A percentile compares a stretch with the other conserved stretches of the same genome.
These are phyloP conservation scores for Mediolabrus comicus DNA, from an alignment of 108 stramenopile genomes.

Conservation along the genomic window DNA sequence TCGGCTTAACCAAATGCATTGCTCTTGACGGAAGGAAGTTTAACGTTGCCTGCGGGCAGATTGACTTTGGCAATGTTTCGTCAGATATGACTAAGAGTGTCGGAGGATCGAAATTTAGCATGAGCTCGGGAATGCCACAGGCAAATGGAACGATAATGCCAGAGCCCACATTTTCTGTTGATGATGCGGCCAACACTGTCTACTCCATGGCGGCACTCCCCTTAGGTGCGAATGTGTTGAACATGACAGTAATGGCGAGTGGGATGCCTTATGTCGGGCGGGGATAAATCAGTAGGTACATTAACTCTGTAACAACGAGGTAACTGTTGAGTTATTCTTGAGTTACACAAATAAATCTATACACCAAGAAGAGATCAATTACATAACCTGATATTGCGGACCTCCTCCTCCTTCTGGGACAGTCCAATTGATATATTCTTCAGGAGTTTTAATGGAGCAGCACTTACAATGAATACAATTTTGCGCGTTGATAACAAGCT, in stretches of 20 bases:
- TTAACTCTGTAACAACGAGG: not conserved
- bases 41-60: constrained; percentile 62
- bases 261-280: constrained; percentile 76
- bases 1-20: constrained; percentile 66
- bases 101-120: constrained; percentile 13
- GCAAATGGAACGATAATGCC: constrained; percentile 56
- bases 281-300: constrained; percentile 44
- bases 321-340: not conserved
- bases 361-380: not conserved
- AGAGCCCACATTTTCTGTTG: constrained; percentile 55
- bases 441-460: constrained; percentile 99
- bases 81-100: constrained; percentile 45
- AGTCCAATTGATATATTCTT: constrained; percentile 98
- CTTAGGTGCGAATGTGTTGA: constrained; percentile 57
- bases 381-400: constrained; percentile 97
- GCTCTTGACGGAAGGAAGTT: constrained; percentile 68
- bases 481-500: constrained; percentile 96
- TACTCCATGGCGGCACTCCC: constrained; percentile 79
- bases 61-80: constrained; percentile 79
- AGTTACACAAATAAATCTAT: not conserved
- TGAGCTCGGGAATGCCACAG: constrained; percentile 60
- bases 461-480: constrained; percentile 99
- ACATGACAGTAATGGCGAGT: constrained; percentile 77
- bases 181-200: constrained; percentile 73
- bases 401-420: constrained; percentile 99